These are phyloP conservation scores for Paramecium tetraurelia DNA, from an alignment of 73 alveolate genomes.

Conservation along the genomic window DNA sequence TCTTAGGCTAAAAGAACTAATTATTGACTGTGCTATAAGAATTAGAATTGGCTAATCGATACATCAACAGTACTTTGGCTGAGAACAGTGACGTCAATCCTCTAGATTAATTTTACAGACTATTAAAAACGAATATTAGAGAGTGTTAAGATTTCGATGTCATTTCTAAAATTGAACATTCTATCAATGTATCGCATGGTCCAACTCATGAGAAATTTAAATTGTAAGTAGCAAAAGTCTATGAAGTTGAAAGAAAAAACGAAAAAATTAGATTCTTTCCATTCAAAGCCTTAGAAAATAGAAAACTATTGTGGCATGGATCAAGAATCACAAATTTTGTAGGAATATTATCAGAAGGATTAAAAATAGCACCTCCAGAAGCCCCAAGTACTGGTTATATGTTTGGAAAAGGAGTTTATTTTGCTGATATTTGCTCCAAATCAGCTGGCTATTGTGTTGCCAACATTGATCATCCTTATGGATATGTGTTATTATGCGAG, in stretches of 20 bases:
- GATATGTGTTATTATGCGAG: slow-evolving; percentile 86
- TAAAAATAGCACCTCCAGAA: slow-evolving; percentile 87
- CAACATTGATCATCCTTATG: slow-evolving; percentile 71
- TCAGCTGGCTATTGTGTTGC: slow-evolving; percentile 79
- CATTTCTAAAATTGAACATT: slow-evolving; percentile 39
- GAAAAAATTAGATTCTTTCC: slow-evolving; percentile 68
- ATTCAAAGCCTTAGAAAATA: slow-evolving; percentile 51
- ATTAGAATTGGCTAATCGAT: slow-evolving; percentile 68
- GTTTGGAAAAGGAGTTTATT: slow-evolving; percentile 96
- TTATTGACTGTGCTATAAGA: slow-evolving; percentile 69
- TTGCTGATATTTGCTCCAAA: slow-evolving; percentile 93
- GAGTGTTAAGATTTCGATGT: background rate
- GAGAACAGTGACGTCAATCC: slow-evolving; percentile 67
- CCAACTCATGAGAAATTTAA: slow-evolving; percentile 69
- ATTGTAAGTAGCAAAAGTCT: slow-evolving; percentile 57
- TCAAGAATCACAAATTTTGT: slow-evolving; percentile 78
- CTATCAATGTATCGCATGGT: slow-evolving; percentile 68
- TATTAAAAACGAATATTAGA: slow-evolving; percentile 61
- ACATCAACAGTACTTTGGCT: slow-evolving; percentile 30
- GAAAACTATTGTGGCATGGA: slow-evolving; percentile 83
- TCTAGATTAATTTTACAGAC: slow-evolving; percentile 67
- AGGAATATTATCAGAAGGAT: slow-evolving; percentile 83
- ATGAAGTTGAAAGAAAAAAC: slow-evolving; percentile 61
- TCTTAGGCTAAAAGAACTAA: slow-evolving; percentile 73
- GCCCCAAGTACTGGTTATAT: slow-evolving; percentile 92